Evolutionary conservation across 495 filamentous ascomycete species (phyloP).

Genomic region (Lichina pygmaea): DNA sequence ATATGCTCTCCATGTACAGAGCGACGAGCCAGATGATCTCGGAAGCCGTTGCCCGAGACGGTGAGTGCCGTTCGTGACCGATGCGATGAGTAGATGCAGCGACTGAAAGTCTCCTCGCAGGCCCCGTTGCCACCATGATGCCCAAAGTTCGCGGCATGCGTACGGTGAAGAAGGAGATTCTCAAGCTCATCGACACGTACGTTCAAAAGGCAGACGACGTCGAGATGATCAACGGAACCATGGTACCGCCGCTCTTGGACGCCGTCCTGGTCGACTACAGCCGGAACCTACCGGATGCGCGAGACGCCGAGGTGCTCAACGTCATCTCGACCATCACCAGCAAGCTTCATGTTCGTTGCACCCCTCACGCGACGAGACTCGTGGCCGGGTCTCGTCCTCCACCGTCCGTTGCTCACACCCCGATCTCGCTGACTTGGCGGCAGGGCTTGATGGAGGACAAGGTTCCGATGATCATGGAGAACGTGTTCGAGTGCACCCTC

Average conservation of each 20-base stretch:
- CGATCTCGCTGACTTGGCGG: background rate
- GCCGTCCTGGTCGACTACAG: conserved; percentile 90
- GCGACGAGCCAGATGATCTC: conserved; percentile 91
- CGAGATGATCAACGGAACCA: conserved; percentile 72
- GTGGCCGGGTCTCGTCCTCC: conserved; percentile 10
- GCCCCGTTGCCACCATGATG: conserved; percentile 87
- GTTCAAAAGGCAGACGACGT: conserved; percentile 93
- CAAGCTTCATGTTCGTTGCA: conserved; percentile 68
- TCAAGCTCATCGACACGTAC: conserved; percentile 93
- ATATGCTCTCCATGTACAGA: conserved; percentile 97
- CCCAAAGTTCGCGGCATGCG: conserved; percentile 81
- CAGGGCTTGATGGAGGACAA: conserved; percentile 91
- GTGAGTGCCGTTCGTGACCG: conserved; percentile 19
- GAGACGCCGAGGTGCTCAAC: conserved; percentile 88
- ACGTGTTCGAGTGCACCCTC: conserved; percentile 92
- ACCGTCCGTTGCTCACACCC: background rate
- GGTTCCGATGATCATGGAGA: conserved; percentile 90
- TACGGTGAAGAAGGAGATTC: conserved; percentile 97
- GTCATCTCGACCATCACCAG: conserved; percentile 94
- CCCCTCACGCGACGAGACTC: conserved; percentile 15
- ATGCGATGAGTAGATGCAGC: background rate
- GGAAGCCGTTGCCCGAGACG: conserved; percentile 62
- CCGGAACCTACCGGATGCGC: conserved; percentile 82
- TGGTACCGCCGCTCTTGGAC: conserved; percentile 91
- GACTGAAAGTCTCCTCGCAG: conserved; percentile 16